Evolutionary conservation across 768 basidiomycete genomes (phyloP).

Genomic region (Hydnomerulius pinastri): DNA sequence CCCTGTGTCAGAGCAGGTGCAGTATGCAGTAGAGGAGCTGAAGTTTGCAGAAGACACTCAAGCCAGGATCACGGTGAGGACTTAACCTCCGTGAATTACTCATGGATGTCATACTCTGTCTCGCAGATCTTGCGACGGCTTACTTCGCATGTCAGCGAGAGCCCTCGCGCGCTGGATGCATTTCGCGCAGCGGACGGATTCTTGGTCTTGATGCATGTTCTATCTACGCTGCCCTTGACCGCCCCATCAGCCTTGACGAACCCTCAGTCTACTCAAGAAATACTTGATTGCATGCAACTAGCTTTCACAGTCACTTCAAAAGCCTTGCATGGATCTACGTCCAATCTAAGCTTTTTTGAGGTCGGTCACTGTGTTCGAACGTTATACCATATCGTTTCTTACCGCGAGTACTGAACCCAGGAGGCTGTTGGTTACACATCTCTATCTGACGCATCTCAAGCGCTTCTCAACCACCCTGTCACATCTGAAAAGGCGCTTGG

Average conservation of each 20-base stretch:
- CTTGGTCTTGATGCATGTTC: constrained; percentile 67
- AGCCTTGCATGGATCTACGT: constrained; percentile 54
- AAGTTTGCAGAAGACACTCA: constrained; percentile 54
- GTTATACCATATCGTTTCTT: constrained; percentile 37
- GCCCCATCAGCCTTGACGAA: constrained; percentile 27
- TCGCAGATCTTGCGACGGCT: constrained; percentile 66
- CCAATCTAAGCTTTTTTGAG: constrained; percentile 66
- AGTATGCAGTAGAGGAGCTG: constrained; percentile 66
- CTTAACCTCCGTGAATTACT: background rate
- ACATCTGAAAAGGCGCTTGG: constrained; percentile 62
- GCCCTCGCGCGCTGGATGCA: constrained; percentile 65
- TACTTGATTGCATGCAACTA: constrained; percentile 56
- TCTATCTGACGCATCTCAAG: constrained; percentile 58
- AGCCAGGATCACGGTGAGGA: constrained; percentile 55
- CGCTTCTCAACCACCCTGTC: constrained; percentile 47
- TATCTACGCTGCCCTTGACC: constrained; percentile 55
- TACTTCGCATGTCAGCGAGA: constrained; percentile 65
- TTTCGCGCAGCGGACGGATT: constrained; percentile 86
- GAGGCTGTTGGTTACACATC: constrained; percentile 62
- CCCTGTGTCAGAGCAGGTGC: constrained; percentile 51
- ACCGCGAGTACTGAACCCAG: constrained; percentile 9
- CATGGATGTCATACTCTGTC: background rate
- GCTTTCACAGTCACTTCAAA: constrained; percentile 67
- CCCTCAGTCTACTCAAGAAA: constrained; percentile 39
- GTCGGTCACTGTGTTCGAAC: constrained; percentile 40